Evolutionary conservation across 2,329 filamentous ascomycete genomes (phyloP).

Genomic region (Trichoderma harzianum): DNA sequence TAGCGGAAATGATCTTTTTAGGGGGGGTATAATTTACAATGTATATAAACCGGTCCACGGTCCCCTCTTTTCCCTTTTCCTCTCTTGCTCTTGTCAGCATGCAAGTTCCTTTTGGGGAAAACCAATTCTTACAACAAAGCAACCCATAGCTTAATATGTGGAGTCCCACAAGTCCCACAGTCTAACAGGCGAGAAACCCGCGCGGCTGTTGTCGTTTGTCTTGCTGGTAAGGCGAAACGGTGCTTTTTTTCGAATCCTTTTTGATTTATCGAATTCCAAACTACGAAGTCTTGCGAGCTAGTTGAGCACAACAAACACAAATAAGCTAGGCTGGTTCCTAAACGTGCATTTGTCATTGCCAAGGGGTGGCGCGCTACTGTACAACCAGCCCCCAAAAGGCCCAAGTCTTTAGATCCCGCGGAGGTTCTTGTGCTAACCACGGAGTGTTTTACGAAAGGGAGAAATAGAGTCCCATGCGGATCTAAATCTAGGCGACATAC

Average conservation of each 20-base stretch:
- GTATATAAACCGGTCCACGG: not conserved
- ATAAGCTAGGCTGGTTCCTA: not conserved
- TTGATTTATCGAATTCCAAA: not conserved
- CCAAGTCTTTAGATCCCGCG: not conserved
- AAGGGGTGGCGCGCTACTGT: not conserved
- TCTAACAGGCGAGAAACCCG: not conserved
- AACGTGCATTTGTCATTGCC: constrained; percentile 3
- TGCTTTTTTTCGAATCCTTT: not conserved
- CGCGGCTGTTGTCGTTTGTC: not conserved
- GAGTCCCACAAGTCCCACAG: not conserved
- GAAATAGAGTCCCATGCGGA: not conserved
- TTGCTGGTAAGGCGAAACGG: not conserved
- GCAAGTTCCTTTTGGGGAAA: not conserved
- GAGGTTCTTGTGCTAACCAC: not conserved
- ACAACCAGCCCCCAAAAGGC: not conserved
- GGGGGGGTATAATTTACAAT: not conserved
- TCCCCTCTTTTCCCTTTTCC: not conserved
- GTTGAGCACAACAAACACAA: not conserved
- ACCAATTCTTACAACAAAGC: not conserved
- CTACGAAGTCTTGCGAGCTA: not conserved
- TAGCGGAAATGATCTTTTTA: not conserved
- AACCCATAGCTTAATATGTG: not conserved
- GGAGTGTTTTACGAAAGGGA: not conserved
- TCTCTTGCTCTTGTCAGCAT: not conserved
- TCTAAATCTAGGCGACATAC: not conserved